These are phyloP conservation scores for Cryptococcus amylolentus DNA, from an alignment of 1,284 basidiomycete species.

Conservation along the genomic window DNA sequence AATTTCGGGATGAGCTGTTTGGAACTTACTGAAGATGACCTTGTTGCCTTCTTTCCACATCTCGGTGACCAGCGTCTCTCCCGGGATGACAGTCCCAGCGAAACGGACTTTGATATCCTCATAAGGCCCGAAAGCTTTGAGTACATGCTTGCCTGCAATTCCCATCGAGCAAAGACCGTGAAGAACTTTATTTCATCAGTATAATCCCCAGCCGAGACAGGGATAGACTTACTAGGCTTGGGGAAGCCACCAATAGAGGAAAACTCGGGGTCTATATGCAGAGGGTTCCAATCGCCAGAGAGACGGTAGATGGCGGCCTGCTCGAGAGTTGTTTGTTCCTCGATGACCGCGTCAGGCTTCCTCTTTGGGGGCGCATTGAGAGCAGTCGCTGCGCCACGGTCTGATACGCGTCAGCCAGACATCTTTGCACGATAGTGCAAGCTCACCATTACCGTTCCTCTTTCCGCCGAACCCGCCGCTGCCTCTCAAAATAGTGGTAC, in stretches of 20 bases:
- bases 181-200: slow-evolving; percentile 41
- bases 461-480: slow-evolving; percentile 94
- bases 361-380: slow-evolving; percentile 77
- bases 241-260: slow-evolving; percentile 93
- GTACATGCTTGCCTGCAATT: slow-evolving; percentile 88
- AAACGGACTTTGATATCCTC: slow-evolving; percentile 95
- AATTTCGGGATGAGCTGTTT: not conserved
- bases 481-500: slow-evolving; percentile 89
- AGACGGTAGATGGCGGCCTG: slow-evolving; percentile 88
- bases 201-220: not conserved
- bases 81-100: slow-evolving; percentile 70
- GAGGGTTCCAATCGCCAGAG: slow-evolving; percentile 85
- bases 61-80: slow-evolving; percentile 87
- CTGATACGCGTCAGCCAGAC: slow-evolving; percentile 49
- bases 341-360: slow-evolving; percentile 74
- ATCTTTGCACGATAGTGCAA: slow-evolving; percentile 4
- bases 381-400: slow-evolving; percentile 86
- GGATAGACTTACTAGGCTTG: slow-evolving; percentile 59
- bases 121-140: slow-evolving; percentile 79
- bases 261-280: slow-evolving; percentile 92
- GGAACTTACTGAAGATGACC: slow-evolving; percentile 78
- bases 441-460: slow-evolving; percentile 69
- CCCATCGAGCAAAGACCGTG: slow-evolving; percentile 88
- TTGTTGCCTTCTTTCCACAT: slow-evolving; percentile 97
- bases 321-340: slow-evolving; percentile 75